Base-by-base conservation (phyloP, 352 stramenopile species). In the Phytophthora citricola region DNA sequence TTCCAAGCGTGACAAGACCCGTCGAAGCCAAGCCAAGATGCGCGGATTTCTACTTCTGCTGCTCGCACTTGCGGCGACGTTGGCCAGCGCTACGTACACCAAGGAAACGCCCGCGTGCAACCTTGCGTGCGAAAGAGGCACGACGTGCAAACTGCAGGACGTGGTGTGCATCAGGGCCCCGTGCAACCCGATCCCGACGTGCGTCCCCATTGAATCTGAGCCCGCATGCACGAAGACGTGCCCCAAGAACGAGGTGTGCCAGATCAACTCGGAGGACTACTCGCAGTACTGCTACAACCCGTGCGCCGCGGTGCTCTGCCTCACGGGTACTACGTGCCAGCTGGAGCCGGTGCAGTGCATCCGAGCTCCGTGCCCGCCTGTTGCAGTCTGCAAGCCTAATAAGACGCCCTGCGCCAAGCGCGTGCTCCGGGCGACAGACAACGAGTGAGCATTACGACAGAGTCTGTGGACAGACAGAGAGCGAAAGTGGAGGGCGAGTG, bases 331-430 rank as follows among this genome's bases (percentile, higher is more conserved):
- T 22, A 66, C 53, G 3, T 74, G 66, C 43, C 17, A 63, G 7
- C 36, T 69, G 17, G 36, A 74, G 31, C 47, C 71, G 58, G 66
- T 66, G 14, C 59, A 74, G 45, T 74, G 66, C 41, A 66, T 70
- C 14, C 52, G 34, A 24, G 40, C 66, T 8, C 66, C 59, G 5
- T 74, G 66, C 41, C 66, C 53, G 10, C 60, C 60, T 12, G 24
- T 71, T 39, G 66, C 48, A 14, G 26, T 39, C 7, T 75, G 66
- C 66, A 71, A 71, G 32, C 55, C 60, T 2, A 26, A 50, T 32
- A 70, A 66, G 39, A 50, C 22, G 17, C 22, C 55, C 31, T 70
- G 39, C 12, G 31, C 2, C 12, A 24, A 50, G 14, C 55, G 46
- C 20, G 32, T 54, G 9, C 47, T 70, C 22, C 34, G 62, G 17